Evolutionary conservation across 768 basidiomycete genomes (phyloP), one percentile per base, ranked within the genome.

Genomic region (Amanita muscaria): DNA sequence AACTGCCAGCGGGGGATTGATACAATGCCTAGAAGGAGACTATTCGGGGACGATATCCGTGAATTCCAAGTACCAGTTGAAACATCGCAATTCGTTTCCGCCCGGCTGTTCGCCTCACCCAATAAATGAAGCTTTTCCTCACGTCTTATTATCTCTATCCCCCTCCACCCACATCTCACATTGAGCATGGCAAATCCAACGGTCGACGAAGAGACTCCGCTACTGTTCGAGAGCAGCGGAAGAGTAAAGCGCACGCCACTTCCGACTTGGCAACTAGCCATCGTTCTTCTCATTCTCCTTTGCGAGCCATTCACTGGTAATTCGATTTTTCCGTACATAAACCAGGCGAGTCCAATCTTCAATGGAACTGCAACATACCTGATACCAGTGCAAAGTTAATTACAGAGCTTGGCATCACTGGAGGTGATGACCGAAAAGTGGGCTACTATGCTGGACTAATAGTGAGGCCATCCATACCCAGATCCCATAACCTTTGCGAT

Each of bases 391-490:
- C 43, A 27, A 24, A 83, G 80, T 68, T 83, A 16, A 69, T 83
- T 25, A 65, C 72, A 21, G 80, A 79, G 49, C 64, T 81, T 15
- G 77, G 72, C 29, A 65, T 83, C 23, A 80, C 77, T 4, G 74
- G 74, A 16, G 80, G 80, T 16, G 77, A 83, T 46, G 70, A 77
- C 33, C 65, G 67, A 42, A 78, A 77, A 61, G 75, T 80, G 3
- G 81, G 81, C 21, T 83, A 83, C 51, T 83, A 83, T 54, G 79
- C 77, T 19, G 80, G 79, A 25, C 52, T 83, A 34, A 77, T 81
- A 47, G 62, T 80, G 50, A 58, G 47, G 49, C 1, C 10, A 7
- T 3, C 10, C 6, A 15, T 12, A 19, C 21, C n/a, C 35, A 5
- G 16, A 2, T 9, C 6, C 10, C 8, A 11, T 14, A 30, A 9